Conservation (phyloP, 2,329 filamentous ascomycete species). For the Penicillium corylophilum region DNA sequence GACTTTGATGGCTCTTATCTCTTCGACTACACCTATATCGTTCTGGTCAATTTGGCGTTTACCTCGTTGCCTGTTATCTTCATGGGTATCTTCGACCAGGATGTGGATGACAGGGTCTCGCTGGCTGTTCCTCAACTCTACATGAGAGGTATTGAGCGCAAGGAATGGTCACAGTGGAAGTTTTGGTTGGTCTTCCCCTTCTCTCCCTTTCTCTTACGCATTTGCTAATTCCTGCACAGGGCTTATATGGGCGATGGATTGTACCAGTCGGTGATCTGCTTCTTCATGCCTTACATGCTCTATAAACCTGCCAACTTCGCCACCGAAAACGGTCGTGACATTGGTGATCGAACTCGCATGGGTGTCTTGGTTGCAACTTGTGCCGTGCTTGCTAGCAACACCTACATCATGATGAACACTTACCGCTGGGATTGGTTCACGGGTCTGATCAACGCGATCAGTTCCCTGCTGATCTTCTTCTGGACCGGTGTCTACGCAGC, state of each 20-base stretch:
- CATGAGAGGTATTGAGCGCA: slow-evolving; percentile 87
- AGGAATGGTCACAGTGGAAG: slow-evolving; percentile 94
- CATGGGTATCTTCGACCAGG: slow-evolving; percentile 95
- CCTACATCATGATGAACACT: slow-evolving; percentile 92
- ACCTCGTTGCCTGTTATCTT: slow-evolving; percentile 92
- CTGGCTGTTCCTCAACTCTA: slow-evolving; percentile 94
- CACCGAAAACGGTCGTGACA: slow-evolving; percentile 68
- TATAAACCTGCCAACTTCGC: slow-evolving; percentile 69
- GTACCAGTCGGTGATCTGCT: slow-evolving; percentile 91
- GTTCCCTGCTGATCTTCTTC: slow-evolving; percentile 84
- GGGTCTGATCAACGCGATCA: slow-evolving; percentile 75
- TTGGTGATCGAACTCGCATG: slow-evolving; percentile 79
- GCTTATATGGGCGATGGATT: slow-evolving; percentile 91
- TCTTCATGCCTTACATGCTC: slow-evolving; percentile 86
- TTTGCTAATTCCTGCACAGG: slow-evolving; percentile 51
- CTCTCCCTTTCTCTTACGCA: neutral
- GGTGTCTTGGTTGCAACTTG: slow-evolving; percentile 84
- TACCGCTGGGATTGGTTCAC: slow-evolving; percentile 99
- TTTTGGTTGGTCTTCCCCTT: slow-evolving; percentile 73
- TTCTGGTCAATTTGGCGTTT: slow-evolving; percentile 95
- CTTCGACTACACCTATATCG: slow-evolving; percentile 96
- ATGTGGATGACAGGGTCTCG: slow-evolving; percentile 91
- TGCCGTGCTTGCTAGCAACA: slow-evolving; percentile 83
- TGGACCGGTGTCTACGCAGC: slow-evolving; percentile 89
- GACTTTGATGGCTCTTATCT: slow-evolving; percentile 96